Percentiles rank a stretch among this genome's conserved stretches.
Conservation (phyloP, 2,329 filamentous ascomycete species). For the Dothistroma pini region DNA sequence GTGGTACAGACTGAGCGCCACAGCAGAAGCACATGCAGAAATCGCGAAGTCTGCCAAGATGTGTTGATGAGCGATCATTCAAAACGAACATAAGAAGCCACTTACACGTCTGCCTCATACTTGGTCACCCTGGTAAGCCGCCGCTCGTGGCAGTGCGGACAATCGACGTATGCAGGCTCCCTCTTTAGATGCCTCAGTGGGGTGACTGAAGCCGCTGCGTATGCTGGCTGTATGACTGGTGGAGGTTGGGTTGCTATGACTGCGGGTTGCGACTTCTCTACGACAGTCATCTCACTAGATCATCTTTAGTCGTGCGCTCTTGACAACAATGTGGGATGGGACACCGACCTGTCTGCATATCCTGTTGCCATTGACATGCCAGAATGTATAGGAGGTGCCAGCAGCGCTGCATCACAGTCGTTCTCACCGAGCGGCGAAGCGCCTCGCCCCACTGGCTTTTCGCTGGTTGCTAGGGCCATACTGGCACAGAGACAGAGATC, state of each 20-base stretch:
- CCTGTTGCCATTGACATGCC: neutral
- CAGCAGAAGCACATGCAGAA: slow-evolving; percentile 3
- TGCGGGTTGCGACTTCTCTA: neutral
- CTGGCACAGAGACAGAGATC: neutral
- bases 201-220: neutral
- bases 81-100: neutral
- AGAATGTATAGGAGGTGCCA: neutral
- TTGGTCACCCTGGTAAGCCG: neutral
- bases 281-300: neutral
- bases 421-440: neutral
- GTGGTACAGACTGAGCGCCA: neutral
- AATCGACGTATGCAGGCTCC: neutral
- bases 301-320: neutral
- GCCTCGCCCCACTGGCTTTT: neutral
- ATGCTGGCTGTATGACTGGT: neutral
- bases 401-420: neutral
- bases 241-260: neutral
- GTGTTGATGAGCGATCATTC: neutral
- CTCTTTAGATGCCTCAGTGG: neutral
- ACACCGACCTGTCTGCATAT: neutral
- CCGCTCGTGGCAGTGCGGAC: neutral
- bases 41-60: neutral
- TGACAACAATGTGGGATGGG: neutral
- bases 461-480: neutral
- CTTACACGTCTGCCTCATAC: neutral